phyloP scores from a whole-genome alignment of 768 basidiomycete species.

The Pulveroboletus sp. region DNA sequence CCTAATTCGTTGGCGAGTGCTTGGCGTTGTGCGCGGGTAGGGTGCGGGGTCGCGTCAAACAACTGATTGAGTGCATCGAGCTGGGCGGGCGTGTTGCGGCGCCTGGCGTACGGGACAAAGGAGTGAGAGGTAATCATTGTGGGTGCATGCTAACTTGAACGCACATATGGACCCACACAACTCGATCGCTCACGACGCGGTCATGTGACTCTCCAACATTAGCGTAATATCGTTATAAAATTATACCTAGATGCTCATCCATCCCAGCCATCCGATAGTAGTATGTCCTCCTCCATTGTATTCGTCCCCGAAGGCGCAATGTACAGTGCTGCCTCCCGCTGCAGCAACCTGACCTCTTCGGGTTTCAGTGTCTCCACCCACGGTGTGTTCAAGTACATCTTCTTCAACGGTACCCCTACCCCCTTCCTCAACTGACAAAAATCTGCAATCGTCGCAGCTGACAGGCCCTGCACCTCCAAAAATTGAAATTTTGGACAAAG shows the following conservation, averaged over 20 bases:
- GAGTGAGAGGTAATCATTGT: slow-evolving; percentile 8
- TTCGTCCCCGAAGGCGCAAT: slow-evolving; percentile 35
- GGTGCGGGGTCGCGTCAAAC: slow-evolving; percentile 38
- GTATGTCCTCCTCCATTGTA: slow-evolving; percentile 44
- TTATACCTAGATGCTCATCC: not conserved
- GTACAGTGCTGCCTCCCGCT: slow-evolving; percentile 28
- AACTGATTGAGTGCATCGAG: slow-evolving; percentile 33
- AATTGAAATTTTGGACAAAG: slow-evolving; percentile 45
- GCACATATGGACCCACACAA: slow-evolving; percentile 14
- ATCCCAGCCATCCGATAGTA: slow-evolving; percentile 25
- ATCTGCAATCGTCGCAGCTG: slow-evolving; percentile 29
- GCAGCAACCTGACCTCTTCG: slow-evolving; percentile 23
- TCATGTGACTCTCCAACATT: slow-evolving; percentile 20
- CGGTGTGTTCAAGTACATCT: slow-evolving; percentile 44
- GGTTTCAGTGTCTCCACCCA: slow-evolving; percentile 22
- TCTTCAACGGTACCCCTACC: slow-evolving; percentile 45
- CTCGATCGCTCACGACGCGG: slow-evolving; percentile 21
- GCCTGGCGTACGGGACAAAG: slow-evolving; percentile 28
- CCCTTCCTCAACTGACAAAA: slow-evolving; percentile 37
- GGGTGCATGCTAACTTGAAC: slow-evolving; percentile 1
- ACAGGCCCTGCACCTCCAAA: slow-evolving; percentile 45
- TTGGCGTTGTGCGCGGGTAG: slow-evolving; percentile 41
- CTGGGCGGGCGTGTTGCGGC: slow-evolving; percentile 34
- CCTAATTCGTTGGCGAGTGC: slow-evolving; percentile 37
- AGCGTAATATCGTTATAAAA: too few species aligned